Base-by-base conservation (phyloP, 495 filamentous ascomycete genomes). In the Xylona heveae region DNA sequence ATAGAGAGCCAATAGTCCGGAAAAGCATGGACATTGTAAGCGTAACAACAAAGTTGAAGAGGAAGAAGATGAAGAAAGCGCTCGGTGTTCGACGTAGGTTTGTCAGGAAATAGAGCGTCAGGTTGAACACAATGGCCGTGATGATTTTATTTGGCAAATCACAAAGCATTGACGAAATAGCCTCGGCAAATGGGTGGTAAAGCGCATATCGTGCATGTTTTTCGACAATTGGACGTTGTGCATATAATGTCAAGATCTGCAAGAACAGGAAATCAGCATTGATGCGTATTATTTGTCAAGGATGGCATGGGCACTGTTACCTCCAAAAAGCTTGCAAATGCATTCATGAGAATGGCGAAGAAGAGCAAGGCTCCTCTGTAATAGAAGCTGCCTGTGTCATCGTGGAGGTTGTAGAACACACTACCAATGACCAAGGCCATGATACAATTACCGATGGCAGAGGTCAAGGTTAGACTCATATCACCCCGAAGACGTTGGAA, bases 151-250 rank as follows among this genome's bases (percentile, higher is more conserved):
- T 57, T 0, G 84, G 84, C 41, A 91, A 42, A 42, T 91, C 84
- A 36, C 66, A 71, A 14, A 92, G 53, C 66, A 84, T 81, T 8
- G 74, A 81, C 2, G 82, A 68, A 31, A 90, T 61, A 2, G 82
- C 79, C 55, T 93, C 84, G 9, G 82, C 73, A 3, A 77, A 80
- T 0, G 83, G 78, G 46, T 91, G 84, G 42, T 93, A 92, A 14
- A 93, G 58, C n/a, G 84, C 84, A 46, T 91, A 94, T 38, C 74
- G 71, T 33, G 58, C 55, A 43, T 94, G 84, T 45, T 94, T 94
- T 45, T 93, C 83, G 34, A 94, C 81, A 43, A 94, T 91, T 1
- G 77, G 69, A 9, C 83, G 69, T 64, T 92, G 84, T 13, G 74
- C 65, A 49, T 80, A 91, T 3, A 91, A 62, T 4, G 76, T 83